A percentile compares a stretch with the other conserved stretches of the same genome.
phyloP scores from a whole-genome alignment of 129 eudicot species.

The Flaveria sonorensis region DNA sequence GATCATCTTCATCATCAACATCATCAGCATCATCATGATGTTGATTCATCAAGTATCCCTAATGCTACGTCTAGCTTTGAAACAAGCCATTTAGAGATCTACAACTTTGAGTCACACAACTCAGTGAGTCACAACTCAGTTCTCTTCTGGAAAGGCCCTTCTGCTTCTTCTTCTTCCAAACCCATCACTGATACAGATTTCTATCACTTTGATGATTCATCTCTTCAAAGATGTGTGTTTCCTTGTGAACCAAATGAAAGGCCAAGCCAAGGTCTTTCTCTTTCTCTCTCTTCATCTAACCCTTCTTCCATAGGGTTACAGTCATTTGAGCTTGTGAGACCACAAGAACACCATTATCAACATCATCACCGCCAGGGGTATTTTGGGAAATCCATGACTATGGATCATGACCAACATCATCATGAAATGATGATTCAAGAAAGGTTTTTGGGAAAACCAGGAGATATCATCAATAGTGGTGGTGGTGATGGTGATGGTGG shows the following conservation, averaged over 20 bases:
- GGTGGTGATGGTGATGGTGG: constrained; percentile 7
- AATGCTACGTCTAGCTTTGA: constrained; percentile 42
- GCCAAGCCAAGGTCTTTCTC: constrained; percentile 84
- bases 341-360: constrained; percentile 33
- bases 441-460: constrained; percentile 32
- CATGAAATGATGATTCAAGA: constrained; percentile 48
- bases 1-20: constrained; percentile 28
- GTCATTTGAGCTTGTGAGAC: constrained; percentile 63
- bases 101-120: constrained; percentile 57
- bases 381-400: constrained; percentile 42
- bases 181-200: constrained; percentile 43
- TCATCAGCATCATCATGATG: not conserved
- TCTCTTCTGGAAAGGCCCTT: constrained; percentile 45
- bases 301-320: constrained; percentile 76
- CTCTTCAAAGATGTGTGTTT: constrained; percentile 66
- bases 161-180: constrained; percentile 40
- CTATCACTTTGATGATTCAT: constrained; percentile 54
- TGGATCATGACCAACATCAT: constrained; percentile 44
- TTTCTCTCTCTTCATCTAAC: constrained; percentile 67
- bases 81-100: constrained; percentile 54
- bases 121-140: constrained; percentile 45
- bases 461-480: constrained; percentile 27
- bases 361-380: constrained; percentile 44
- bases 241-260: constrained; percentile 76
- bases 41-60: constrained; percentile 25